A percentile compares a stretch with the other conserved stretches of the same genome.
phyloP scores from a whole-genome alignment of 169 alveolate genomes.

The Cryptosporidium viatorum region DNA sequence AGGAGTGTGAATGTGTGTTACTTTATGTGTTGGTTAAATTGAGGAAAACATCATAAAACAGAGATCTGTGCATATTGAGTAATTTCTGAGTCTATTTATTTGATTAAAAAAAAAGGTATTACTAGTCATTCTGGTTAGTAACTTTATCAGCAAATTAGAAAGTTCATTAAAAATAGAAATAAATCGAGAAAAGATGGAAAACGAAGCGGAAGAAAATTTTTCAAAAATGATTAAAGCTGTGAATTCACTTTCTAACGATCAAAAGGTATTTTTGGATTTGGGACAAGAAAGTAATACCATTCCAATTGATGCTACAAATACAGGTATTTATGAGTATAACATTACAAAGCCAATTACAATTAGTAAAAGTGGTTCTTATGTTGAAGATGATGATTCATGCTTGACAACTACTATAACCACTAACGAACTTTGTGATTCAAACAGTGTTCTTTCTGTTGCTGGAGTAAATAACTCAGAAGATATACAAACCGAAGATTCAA shows the following conservation, averaged over 20 bases:
- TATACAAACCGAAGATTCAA: constrained; percentile 25
- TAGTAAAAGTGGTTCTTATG: constrained; percentile 24
- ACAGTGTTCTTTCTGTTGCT: constrained; percentile 61
- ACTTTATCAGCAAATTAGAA: not conserved
- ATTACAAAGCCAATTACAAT: constrained; percentile 43
- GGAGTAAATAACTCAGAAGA: constrained; percentile 44
- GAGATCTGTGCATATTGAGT: not conserved
- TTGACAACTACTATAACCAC: constrained; percentile 70
- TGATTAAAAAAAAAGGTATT: not conserved
- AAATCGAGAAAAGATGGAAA: constrained; percentile 34
- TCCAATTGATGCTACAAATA: constrained; percentile 13
- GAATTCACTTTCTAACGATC: constrained; percentile 32
- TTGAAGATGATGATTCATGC: constrained; percentile 73
- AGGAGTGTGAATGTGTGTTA: not conserved
- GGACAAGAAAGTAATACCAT: constrained; percentile 16
- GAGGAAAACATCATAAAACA: not conserved
- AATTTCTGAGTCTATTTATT: not conserved
- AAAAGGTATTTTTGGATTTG: constrained; percentile 26
- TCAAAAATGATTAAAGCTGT: constrained; percentile 59
- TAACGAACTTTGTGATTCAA: constrained; percentile 70
- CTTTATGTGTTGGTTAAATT: constrained; percentile 27
- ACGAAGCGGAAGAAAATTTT: constrained; percentile 60
- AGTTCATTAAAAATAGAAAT: not conserved
- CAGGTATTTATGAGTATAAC: constrained; percentile 70
- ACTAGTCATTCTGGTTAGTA: not conserved